These are phyloP conservation scores for Acanthochlamys bracteata DNA, from an alignment of 106 monocot genomes.

Conservation along the genomic window DNA sequence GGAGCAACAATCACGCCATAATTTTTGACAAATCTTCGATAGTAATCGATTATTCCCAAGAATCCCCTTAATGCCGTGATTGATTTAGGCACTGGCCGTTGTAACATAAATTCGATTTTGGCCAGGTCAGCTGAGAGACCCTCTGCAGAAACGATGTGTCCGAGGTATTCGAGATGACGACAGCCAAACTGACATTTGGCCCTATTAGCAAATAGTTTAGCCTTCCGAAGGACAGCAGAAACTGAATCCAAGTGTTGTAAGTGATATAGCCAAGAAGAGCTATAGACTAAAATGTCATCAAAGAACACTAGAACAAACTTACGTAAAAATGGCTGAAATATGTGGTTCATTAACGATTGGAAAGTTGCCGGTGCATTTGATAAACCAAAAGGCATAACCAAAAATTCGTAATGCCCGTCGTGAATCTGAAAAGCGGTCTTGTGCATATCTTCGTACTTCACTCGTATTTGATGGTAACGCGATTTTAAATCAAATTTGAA, in stretches of 20 bases:
- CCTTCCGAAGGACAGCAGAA: background rate
- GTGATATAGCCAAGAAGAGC: background rate
- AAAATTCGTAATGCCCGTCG: background rate
- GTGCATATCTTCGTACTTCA: background rate
- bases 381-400: slow-evolving; percentile 6
- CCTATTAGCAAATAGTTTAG: too few relatives aligned
- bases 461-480: background rate
- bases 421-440: slow-evolving; percentile 1
- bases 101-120: background rate
- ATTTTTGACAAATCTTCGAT: background rate
- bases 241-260: background rate
- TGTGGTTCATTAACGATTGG: background rate
- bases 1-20: background rate
- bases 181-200: background rate
- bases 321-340: background rate
- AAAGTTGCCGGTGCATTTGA: background rate
- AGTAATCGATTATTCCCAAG: background rate
- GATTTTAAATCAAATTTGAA: background rate
- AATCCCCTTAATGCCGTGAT: background rate
- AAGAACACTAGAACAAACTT: slow-evolving; percentile 2
- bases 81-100: background rate
- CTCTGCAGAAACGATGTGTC: background rate
- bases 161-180: background rate
- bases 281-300: background rate
- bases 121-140: background rate